phyloP scores from a whole-genome alignment of 176 grass and related monocot species.

The Poa pratensis region DNA sequence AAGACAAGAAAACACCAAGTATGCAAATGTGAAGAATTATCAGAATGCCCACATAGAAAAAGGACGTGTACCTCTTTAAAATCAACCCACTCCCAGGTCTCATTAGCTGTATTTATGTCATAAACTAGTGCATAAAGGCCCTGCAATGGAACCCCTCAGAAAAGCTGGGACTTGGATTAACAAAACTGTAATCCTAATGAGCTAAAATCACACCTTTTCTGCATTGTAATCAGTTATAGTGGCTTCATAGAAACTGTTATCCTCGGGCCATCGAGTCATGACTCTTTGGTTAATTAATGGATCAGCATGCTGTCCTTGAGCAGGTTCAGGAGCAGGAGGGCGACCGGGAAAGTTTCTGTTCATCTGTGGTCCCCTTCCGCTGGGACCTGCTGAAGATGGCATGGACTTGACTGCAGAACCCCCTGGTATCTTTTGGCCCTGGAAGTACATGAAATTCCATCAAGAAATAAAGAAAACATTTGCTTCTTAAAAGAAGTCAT shows the following conservation, averaged over 20 bases:
- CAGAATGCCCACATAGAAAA: constrained; percentile 31
- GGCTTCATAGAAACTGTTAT: constrained; percentile 89
- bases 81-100: constrained; percentile 87
- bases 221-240: constrained; percentile 74
- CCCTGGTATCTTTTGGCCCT: constrained; percentile 76
- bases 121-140: constrained; percentile 74
- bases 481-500: background rate
- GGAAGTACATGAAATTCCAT: constrained; percentile 40
- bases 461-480: constrained; percentile 8
- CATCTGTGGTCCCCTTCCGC: constrained; percentile 67
- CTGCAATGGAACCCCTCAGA: constrained; percentile 56
- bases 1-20: background rate
- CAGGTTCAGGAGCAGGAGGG: constrained; percentile 52
- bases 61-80: constrained; percentile 69
- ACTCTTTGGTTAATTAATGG: constrained; percentile 73
- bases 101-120: constrained; percentile 83
- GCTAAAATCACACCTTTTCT: constrained; percentile 57
- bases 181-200: constrained; percentile 37
- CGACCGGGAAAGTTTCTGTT: constrained; percentile 68
- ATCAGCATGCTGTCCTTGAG: constrained; percentile 55
- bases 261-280: constrained; percentile 82
- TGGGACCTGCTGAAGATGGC: constrained; percentile 73
- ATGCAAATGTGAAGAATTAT: constrained; percentile 12
- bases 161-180: constrained; percentile 41
- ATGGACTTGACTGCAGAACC: constrained; percentile 65